These are phyloP conservation scores for Tuber aestivum DNA, from an alignment of 495 filamentous ascomycete genomes.

Conservation along the genomic window DNA sequence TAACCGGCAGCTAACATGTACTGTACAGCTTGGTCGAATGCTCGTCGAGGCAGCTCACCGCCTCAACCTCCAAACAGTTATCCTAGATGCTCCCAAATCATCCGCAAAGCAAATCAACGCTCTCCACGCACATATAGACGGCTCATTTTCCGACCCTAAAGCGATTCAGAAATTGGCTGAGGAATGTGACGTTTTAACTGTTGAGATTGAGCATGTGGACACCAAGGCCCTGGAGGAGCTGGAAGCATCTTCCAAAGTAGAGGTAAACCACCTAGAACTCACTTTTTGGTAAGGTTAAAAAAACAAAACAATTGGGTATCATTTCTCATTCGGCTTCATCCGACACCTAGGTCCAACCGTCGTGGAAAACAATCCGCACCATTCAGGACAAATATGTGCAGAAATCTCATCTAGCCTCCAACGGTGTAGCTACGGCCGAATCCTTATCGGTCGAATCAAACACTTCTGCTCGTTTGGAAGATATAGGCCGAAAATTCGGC, in stretches of 20 bases:
- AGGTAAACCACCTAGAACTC: constrained; percentile 45
- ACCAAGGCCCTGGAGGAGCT: constrained; percentile 86
- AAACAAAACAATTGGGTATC: constrained; percentile 18
- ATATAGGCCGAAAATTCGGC: constrained; percentile 60
- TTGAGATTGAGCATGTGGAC: constrained; percentile 98
- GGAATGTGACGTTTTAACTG: constrained; percentile 75
- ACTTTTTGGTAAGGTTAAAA: constrained; percentile 5
- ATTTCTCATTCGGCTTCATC: constrained; percentile 38
- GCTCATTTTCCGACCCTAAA: constrained; percentile 60
- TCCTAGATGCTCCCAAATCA: constrained; percentile 71
- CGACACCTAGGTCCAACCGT: constrained; percentile 65
- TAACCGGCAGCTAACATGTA: constrained; percentile 27
- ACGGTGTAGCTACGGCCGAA: constrained; percentile 64
- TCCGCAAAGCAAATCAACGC: constrained; percentile 89
- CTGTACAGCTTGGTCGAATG: constrained; percentile 70
- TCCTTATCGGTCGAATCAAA: constrained; percentile 56
- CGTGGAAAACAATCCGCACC: constrained; percentile 77
- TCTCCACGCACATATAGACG: constrained; percentile 64
- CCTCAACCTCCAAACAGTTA: constrained; percentile 70
- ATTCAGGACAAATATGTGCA: constrained; percentile 97
- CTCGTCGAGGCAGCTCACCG: constrained; percentile 85
- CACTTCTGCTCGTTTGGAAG: constrained; percentile 52
- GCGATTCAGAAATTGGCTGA: constrained; percentile 67
- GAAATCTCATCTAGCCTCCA: constrained; percentile 68
- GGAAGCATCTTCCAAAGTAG: constrained; percentile 48